phyloP scores from a whole-genome alignment of 2,329 filamentous ascomycete genomes.

The Calonectria pseudoturangicola region DNA sequence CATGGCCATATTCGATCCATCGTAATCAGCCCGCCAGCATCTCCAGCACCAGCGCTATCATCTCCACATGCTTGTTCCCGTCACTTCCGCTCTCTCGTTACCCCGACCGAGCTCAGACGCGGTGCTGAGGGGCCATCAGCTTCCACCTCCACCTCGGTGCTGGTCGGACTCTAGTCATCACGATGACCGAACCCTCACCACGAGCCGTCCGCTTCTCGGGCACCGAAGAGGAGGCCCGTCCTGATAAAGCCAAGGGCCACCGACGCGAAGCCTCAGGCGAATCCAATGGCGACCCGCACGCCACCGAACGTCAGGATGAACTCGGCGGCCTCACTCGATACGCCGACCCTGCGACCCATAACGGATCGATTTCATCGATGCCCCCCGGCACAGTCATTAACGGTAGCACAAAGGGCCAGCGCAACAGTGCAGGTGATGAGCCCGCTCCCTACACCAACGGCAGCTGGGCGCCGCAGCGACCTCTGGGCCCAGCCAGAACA shows the following conservation, averaged over 20 bases:
- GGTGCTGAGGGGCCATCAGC: slow-evolving; percentile 49
- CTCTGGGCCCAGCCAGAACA: slow-evolving; percentile 81
- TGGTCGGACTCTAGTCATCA: slow-evolving; percentile 44
- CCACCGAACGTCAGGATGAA: slow-evolving; percentile 70
- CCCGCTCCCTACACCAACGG: slow-evolving; percentile 56
- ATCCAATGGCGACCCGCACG: slow-evolving; percentile 63
- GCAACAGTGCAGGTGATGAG: slow-evolving; percentile 57
- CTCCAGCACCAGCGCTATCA: slow-evolving; percentile 38
- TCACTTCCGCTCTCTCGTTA: slow-evolving; percentile 30
- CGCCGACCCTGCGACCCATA: slow-evolving; percentile 62
- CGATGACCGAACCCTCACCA: slow-evolving; percentile 70
- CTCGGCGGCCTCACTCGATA: slow-evolving; percentile 67
- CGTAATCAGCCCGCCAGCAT: slow-evolving; percentile 44
- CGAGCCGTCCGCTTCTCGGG: slow-evolving; percentile 75
- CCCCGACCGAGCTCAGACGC: slow-evolving; percentile 43
- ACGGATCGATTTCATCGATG: slow-evolving; percentile 66
- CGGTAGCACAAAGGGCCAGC: slow-evolving; percentile 64
- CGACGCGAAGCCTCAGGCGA: slow-evolving; percentile 56
- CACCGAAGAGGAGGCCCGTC: slow-evolving; percentile 65
- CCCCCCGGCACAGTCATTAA: slow-evolving; percentile 63
- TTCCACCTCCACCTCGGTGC: slow-evolving; percentile 45
- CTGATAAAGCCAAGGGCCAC: slow-evolving; percentile 65
- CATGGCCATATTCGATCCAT: slow-evolving; percentile 53
- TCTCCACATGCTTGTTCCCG: slow-evolving; percentile 39
- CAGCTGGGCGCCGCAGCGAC: slow-evolving; percentile 77